These are phyloP conservation scores for Penicillium crustosum DNA, from an alignment of 2,329 filamentous ascomycete genomes.

Conservation along the genomic window DNA sequence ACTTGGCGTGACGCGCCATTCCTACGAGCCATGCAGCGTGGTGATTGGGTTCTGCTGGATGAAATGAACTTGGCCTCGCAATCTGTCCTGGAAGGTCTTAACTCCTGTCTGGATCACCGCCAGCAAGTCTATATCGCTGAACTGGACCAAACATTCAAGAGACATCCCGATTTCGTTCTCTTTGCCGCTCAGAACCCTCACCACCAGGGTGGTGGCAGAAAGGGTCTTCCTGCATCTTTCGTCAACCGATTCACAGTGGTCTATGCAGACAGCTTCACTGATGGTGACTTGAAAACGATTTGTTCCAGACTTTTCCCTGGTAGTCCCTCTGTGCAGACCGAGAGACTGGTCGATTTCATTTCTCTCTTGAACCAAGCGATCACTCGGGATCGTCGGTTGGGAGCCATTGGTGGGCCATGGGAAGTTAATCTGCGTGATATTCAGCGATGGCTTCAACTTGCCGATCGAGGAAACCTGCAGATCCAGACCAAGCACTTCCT, in stretches of 20 bases:
- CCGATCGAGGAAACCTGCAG: slow-evolving; percentile 61
- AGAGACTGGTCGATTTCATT: slow-evolving; percentile 75
- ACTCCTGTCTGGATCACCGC: slow-evolving; percentile 93
- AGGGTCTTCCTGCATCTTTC: slow-evolving; percentile 91
- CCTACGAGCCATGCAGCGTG: slow-evolving; percentile 91
- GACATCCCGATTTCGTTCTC: slow-evolving; percentile 85
- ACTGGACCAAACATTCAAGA: slow-evolving; percentile 87
- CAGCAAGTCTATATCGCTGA: slow-evolving; percentile 95
- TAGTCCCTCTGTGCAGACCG: slow-evolving; percentile 59
- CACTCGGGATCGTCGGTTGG: slow-evolving; percentile 55
- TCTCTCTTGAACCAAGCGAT: slow-evolving; percentile 73
- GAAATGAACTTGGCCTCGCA: slow-evolving; percentile 99
- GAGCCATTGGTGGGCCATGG: slow-evolving; percentile 72
- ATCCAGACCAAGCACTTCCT: slow-evolving; percentile 72
- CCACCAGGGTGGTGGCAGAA: slow-evolving; percentile 92
- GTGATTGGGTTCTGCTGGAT: slow-evolving; percentile 93
- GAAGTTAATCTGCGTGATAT: slow-evolving; percentile 94
- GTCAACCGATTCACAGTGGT: slow-evolving; percentile 98
- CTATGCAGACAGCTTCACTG: slow-evolving; percentile 85
- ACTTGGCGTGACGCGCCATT: slow-evolving; percentile 96
- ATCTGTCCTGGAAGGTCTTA: slow-evolving; percentile 91
- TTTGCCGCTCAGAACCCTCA: slow-evolving; percentile 98
- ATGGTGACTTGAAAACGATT: slow-evolving; percentile 78
- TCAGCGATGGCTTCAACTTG: slow-evolving; percentile 78
- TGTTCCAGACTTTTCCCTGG: slow-evolving; percentile 73